Evolutionary conservation across 305 asterid genomes (phyloP).

Genomic region (Fraxinus sp.): DNA sequence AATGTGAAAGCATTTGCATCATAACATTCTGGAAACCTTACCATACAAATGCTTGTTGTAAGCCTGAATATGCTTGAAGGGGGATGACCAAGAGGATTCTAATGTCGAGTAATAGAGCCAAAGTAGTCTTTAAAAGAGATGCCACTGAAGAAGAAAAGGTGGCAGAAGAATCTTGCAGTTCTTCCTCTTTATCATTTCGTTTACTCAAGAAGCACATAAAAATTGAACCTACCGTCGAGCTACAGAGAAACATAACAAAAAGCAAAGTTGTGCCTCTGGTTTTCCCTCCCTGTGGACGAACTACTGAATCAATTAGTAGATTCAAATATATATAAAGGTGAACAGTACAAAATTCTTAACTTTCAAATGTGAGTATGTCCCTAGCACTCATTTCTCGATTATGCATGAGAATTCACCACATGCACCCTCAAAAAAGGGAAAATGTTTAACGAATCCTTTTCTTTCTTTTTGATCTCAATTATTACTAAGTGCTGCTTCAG

Average conservation of each 20-base stretch:
- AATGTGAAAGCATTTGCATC: slow-evolving; percentile 9
- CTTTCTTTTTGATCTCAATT: neutral
- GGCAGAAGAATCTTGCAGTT: slow-evolving; percentile 36
- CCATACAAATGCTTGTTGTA: slow-evolving; percentile 96
- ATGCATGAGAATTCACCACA: neutral
- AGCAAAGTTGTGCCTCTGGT: slow-evolving; percentile 78
- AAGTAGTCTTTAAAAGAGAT: slow-evolving; percentile 50
- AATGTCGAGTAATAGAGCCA: slow-evolving; percentile 54
- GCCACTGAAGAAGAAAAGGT: slow-evolving; percentile 53
- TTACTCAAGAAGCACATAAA: slow-evolving; percentile 83
- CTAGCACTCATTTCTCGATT: neutral
- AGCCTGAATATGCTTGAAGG: slow-evolving; percentile 81
- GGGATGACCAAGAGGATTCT: slow-evolving; percentile 82
- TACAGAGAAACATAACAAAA: slow-evolving; percentile 63
- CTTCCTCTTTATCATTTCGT: slow-evolving; percentile 62
- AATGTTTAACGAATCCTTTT: neutral
- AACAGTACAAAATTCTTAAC: neutral
- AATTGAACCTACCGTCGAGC: slow-evolving; percentile 66
- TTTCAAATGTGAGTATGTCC: neutral
- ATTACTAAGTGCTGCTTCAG: neutral
- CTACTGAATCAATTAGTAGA: slow-evolving; percentile 12
- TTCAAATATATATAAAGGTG: slow-evolving; percentile 1
- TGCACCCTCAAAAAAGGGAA: neutral
- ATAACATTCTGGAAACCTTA: slow-evolving; percentile 31
- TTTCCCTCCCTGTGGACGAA: slow-evolving; percentile 67